These are phyloP conservation scores for Sugiyamaella chiloensis DNA, from an alignment of 805 yeast species.

Conservation along the genomic window DNA sequence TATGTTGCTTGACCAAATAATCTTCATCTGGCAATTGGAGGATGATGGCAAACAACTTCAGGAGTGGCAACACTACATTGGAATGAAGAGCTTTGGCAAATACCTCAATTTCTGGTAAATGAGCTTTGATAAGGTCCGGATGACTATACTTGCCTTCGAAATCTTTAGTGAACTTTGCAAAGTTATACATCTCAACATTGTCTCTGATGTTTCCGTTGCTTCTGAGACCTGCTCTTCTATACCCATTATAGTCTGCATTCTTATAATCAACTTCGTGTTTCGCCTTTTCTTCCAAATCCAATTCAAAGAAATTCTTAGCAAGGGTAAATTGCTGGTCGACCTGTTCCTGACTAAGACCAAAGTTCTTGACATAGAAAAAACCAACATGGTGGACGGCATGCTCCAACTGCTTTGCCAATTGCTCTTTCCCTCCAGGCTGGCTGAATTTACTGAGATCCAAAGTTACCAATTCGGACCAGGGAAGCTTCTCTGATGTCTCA, in stretches of 20 bases:
- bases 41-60: conserved; percentile 7
- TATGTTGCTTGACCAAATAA: neutral
- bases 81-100: conserved; percentile 7
- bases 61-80: conserved; percentile 7
- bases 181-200: conserved; percentile 12
- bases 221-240: conserved; percentile 7
- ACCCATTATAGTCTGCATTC: conserved; percentile 13
- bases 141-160: conserved; percentile 7
- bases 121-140: conserved; percentile 6
- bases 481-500: conserved; percentile 8
- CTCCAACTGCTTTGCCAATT: conserved; percentile 7
- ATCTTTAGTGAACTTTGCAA: conserved; percentile 11
- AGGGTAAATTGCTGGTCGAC: conserved; percentile 13
- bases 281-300: conserved; percentile 9
- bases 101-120: conserved; percentile 6
- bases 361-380: conserved; percentile 12
- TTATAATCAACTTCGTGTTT: conserved; percentile 7
- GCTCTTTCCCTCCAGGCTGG: conserved; percentile 10
- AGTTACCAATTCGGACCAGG: conserved; percentile 11
- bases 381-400: conserved; percentile 14
- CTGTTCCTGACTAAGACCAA: conserved; percentile 12
- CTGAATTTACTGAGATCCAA: conserved; percentile 4
- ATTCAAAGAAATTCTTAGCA: conserved; percentile 11
- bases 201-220: neutral
- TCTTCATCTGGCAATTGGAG: conserved; percentile 7